Conservation (phyloP, 176 grass and related monocot species). For the Elaeis guineensis region DNA sequence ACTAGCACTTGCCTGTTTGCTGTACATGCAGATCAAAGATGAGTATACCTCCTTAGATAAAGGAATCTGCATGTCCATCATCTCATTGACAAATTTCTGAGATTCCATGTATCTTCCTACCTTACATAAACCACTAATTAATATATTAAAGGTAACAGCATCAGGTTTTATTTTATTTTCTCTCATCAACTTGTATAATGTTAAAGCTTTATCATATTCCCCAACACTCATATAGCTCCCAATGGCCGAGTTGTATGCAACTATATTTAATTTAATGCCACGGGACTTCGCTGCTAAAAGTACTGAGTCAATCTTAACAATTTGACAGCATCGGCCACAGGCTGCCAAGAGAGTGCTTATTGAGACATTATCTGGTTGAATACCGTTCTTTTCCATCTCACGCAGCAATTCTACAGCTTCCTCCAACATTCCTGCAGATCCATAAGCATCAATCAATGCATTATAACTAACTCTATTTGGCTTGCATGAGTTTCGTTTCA, state of each 20-base stretch:
- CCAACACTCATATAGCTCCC: slow-evolving; percentile 72
- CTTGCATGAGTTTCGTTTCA: slow-evolving; percentile 57
- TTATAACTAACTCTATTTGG: slow-evolving; percentile 97
- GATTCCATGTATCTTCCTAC: slow-evolving; percentile 56
- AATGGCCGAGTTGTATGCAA: slow-evolving; percentile 88
- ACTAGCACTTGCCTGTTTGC: slow-evolving; percentile 56
- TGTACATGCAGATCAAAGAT: slow-evolving; percentile 76
- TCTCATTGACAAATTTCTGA: slow-evolving; percentile 70
- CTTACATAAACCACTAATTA: slow-evolving; percentile 78
- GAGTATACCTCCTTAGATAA: slow-evolving; percentile 84
- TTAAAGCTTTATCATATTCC: slow-evolving; percentile 75
- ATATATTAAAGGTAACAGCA: slow-evolving; percentile 75
- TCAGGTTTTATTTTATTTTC: slow-evolving; percentile 51
- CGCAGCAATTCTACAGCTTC: slow-evolving; percentile 58
- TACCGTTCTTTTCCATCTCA: slow-evolving; percentile 74
- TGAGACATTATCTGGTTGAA: slow-evolving; percentile 75
- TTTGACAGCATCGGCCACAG: slow-evolving; percentile 54
- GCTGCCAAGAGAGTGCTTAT: slow-evolving; percentile 84
- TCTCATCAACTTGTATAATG: slow-evolving; percentile 67
- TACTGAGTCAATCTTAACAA: slow-evolving; percentile 63
- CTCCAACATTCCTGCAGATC: slow-evolving; percentile 64
- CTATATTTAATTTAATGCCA: slow-evolving; percentile 66
- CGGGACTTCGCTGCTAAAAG: slow-evolving; percentile 56
- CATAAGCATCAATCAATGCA: slow-evolving; percentile 96
- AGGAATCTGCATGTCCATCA: slow-evolving; percentile 56